Percentiles rank a stretch among this genome's conserved stretches.
These are phyloP conservation scores for Collybiopsis confluens DNA, from an alignment of 768 basidiomycete genomes.

Conservation along the genomic window DNA sequence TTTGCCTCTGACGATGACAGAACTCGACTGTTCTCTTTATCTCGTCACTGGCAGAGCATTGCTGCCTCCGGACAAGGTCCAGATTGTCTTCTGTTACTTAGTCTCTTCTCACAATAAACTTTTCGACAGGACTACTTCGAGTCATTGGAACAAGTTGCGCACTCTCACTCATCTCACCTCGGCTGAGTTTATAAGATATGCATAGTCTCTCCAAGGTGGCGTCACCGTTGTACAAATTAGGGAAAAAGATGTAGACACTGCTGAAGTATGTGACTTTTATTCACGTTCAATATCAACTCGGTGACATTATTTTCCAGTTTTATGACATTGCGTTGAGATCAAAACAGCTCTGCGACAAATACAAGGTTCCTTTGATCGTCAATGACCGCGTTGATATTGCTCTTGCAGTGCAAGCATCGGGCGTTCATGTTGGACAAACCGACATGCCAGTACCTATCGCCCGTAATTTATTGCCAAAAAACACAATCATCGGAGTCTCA, in stretches of 20 bases:
- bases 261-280: constrained; percentile 44
- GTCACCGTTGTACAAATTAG: constrained; percentile 88
- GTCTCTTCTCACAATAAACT: constrained; percentile 2
- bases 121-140: constrained; percentile 57
- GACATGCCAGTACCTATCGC: constrained; percentile 75
- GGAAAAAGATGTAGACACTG: constrained; percentile 80
- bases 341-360: constrained; percentile 68
- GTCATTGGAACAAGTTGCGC: constrained; percentile 66
- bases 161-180: neutral
- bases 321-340: constrained; percentile 66
- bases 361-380: constrained; percentile 80
- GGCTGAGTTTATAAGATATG: neutral
- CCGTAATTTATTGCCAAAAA: constrained; percentile 61
- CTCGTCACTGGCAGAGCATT: constrained; percentile 82
- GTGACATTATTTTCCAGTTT: constrained; percentile 44
- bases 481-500: constrained; percentile 75
- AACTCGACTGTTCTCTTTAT: constrained; percentile 67
- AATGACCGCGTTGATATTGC: constrained; percentile 89
- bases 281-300: neutral
- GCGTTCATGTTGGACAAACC: constrained; percentile 87
- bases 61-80: constrained; percentile 72
- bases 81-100: constrained; percentile 5
- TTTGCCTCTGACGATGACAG: constrained; percentile 18
- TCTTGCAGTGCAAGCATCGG: constrained; percentile 68
- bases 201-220: constrained; percentile 76